Percentiles rank a stretch among this genome's conserved stretches.
These are phyloP conservation scores for Colletotrichum melonis DNA, from an alignment of 2,329 filamentous ascomycete species.

Conservation along the genomic window DNA sequence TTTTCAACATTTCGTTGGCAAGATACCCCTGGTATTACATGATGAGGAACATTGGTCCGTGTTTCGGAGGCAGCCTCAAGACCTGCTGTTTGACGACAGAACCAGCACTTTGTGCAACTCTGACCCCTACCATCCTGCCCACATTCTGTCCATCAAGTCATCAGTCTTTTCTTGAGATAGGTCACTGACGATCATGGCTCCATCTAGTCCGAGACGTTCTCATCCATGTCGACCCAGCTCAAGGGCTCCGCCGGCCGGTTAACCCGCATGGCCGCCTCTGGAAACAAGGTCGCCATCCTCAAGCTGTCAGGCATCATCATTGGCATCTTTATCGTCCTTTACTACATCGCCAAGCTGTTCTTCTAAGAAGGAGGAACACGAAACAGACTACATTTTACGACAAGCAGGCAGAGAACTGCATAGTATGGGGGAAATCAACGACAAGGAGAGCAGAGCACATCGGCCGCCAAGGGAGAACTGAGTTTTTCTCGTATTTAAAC, in stretches of 20 bases:
- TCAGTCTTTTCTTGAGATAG: background rate
- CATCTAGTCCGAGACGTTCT: conserved; percentile 87
- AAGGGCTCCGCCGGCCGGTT: conserved; percentile 86
- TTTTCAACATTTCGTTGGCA: background rate
- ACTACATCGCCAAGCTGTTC: conserved; percentile 75
- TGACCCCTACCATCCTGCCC: conserved; percentile 57
- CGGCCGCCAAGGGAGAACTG: background rate
- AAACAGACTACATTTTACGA: background rate
- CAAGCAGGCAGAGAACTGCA: background rate
- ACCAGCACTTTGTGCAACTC: conserved; percentile 80
- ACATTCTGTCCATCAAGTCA: background rate
- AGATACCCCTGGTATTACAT: conserved; percentile 49
- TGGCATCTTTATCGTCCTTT: conserved; percentile 78
- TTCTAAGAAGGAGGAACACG: conserved; percentile 53
- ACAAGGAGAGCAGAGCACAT: background rate
- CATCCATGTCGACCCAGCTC: conserved; percentile 83
- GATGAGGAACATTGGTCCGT: conserved; percentile 96
- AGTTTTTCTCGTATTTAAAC: background rate
- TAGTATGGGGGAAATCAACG: background rate
- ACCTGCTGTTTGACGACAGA: conserved; percentile 84
- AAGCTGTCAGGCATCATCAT: conserved; percentile 89
- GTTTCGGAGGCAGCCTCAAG: conserved; percentile 95
- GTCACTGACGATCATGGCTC: background rate
- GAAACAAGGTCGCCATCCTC: conserved; percentile 90
- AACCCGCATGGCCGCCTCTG: conserved; percentile 89